Evolutionary conservation across 805 yeast species (phyloP).

Genomic region (Candida morakotiae): DNA sequence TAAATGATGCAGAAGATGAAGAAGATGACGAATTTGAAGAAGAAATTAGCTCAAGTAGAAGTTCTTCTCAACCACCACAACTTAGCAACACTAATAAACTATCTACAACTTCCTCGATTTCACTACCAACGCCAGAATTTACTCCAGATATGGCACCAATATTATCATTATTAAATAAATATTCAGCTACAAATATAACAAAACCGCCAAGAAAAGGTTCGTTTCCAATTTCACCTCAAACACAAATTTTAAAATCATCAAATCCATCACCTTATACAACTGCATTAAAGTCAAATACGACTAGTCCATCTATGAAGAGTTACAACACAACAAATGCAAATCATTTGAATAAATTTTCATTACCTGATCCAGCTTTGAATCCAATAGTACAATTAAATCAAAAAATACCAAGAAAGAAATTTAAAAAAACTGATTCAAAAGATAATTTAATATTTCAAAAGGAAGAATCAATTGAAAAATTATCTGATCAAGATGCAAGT

Average conservation of each 20-base stretch:
- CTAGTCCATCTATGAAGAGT: constrained; percentile 7
- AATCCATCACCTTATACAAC: constrained; percentile 21
- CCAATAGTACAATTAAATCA: constrained; percentile 15
- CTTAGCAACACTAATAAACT: background rate
- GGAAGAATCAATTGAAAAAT: constrained; percentile 13
- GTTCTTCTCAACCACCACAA: constrained; percentile 4
- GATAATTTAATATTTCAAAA: too few species aligned
- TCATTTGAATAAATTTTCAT: constrained; percentile 17
- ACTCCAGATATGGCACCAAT: constrained; percentile 37
- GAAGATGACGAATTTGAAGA: constrained; percentile 8
- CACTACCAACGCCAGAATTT: constrained; percentile 31
- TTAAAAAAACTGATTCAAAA: constrained; percentile 23
- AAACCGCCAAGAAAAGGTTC: constrained; percentile 11
- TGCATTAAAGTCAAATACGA: constrained; percentile 18
- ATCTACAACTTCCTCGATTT: constrained; percentile 3
- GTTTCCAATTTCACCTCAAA: constrained; percentile 18
- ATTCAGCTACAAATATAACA: constrained; percentile 3
- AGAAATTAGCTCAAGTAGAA: constrained; percentile 1
- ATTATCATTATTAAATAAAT: constrained; percentile 24
- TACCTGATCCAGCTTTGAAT: constrained; percentile 39
- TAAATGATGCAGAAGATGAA: constrained; percentile 6
- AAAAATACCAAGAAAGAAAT: constrained; percentile 27
- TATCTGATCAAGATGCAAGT: constrained; percentile 25
- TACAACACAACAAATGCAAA: too few species aligned
- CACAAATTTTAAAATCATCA: constrained; percentile 11